Conservation (phyloP, 2,329 filamentous ascomycete species). For the Orbilia ellipsospora region DNA sequence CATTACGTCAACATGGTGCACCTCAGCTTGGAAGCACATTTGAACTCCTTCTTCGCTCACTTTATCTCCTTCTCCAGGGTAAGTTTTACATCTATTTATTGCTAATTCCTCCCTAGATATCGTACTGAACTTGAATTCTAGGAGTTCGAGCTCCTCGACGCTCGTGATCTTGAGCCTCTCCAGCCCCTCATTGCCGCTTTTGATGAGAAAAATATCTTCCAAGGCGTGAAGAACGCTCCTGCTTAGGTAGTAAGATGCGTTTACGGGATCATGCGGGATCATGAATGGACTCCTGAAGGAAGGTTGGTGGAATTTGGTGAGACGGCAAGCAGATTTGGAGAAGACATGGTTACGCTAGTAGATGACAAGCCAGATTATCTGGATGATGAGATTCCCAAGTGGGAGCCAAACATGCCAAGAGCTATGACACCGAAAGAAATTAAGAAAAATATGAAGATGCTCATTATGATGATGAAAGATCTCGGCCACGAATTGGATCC, state of each 20-base stretch:
- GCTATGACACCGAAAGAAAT: no score
- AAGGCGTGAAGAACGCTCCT: conserved; percentile 43
- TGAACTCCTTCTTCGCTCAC: conserved; percentile 89
- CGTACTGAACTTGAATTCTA: conserved; percentile 35
- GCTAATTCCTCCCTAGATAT: neutral
- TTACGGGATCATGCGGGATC: neutral
- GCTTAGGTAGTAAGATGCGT: conserved; percentile 5
- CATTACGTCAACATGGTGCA: conserved; percentile 92
- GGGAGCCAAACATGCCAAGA: no score
- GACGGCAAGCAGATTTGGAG: neutral
- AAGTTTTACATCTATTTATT: conserved; percentile 3
- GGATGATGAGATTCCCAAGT: no score
- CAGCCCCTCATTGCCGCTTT: conserved; percentile 59
- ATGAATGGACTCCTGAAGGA: neutral
- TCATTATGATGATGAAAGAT: no score
- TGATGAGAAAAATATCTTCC: conserved; percentile 59
- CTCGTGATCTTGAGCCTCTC: conserved; percentile 59
- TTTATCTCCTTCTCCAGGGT: conserved; percentile 69
- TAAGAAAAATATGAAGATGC: no score
- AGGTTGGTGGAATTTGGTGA: neutral
- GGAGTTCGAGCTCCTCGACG: conserved; percentile 59
- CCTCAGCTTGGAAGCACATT: conserved; percentile 80
- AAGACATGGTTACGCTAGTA: no score
- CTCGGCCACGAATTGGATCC: no score
- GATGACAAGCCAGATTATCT: no score